phyloP scores from a whole-genome alignment of 1,139 yeast species.

The Yamadazyma diddensiae region DNA sequence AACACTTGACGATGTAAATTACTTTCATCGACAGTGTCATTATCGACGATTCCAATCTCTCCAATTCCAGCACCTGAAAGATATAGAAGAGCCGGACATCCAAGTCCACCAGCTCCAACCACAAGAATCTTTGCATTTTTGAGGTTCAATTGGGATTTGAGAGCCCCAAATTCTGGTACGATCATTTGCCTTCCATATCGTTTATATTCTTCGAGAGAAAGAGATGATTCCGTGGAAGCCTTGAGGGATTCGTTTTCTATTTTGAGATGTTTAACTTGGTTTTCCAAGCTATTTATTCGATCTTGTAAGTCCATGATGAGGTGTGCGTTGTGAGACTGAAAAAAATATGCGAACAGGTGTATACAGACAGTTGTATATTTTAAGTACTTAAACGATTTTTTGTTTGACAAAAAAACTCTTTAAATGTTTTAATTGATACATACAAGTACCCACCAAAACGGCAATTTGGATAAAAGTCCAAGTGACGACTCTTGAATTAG shows the following conservation, averaged over 20 bases:
- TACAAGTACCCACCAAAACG: slow-evolving; percentile 48
- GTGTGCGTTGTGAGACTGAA: too few relatives aligned
- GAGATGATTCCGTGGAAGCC: slow-evolving; percentile 4
- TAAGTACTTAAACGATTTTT: slow-evolving; percentile 44
- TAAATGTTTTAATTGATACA: slow-evolving; percentile 50
- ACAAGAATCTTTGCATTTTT: slow-evolving; percentile 63
- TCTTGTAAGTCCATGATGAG: slow-evolving; percentile 22
- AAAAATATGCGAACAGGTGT: too few relatives aligned
- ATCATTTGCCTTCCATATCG: slow-evolving; percentile 96
- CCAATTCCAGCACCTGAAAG: slow-evolving; percentile 90
- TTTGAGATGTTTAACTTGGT: slow-evolving; percentile 22
- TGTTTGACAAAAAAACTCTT: slow-evolving; percentile 52
- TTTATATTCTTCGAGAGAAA: slow-evolving; percentile 63
- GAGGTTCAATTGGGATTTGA: slow-evolving; percentile 53
- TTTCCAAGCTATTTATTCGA: slow-evolving; percentile 20
- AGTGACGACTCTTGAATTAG: slow-evolving; percentile 44
- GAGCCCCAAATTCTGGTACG: slow-evolving; percentile 70
- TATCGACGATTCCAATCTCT: slow-evolving; percentile 78
- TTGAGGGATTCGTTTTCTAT: neutral
- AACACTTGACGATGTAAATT: slow-evolving; percentile 88
- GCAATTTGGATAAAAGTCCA: slow-evolving; percentile 47
- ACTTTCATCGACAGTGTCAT: slow-evolving; percentile 78
- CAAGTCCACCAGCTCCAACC: slow-evolving; percentile 96
- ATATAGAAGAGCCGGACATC: slow-evolving; percentile 87
- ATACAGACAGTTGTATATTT: too few relatives aligned